These are phyloP conservation scores for Lentinula edodes DNA, from an alignment of 768 basidiomycete species.

Conservation along the genomic window DNA sequence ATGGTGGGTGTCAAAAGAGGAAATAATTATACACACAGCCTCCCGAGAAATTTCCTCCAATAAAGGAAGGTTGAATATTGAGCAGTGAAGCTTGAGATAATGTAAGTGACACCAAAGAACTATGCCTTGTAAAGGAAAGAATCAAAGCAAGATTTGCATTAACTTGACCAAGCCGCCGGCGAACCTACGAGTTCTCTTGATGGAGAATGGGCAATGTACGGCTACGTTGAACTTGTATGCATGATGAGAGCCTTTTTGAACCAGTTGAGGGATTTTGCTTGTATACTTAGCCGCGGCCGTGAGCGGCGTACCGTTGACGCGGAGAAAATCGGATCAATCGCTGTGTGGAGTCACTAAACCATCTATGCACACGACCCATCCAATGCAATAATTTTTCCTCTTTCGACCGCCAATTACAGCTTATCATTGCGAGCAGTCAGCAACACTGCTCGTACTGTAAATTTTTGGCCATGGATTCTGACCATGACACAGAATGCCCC, in stretches of 20 bases:
- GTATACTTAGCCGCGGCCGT: neutral
- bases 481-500: neutral
- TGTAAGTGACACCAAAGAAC: too few species aligned
- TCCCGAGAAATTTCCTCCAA: too few species aligned
- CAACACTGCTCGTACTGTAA: neutral
- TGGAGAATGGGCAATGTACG: too few species aligned
- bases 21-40: neutral
- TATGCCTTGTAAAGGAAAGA: too few species aligned
- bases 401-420: neutral
- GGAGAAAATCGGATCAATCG: neutral
- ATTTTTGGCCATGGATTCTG: neutral
- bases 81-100: too few species aligned
- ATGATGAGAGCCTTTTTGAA: too few species aligned
- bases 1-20: neutral
- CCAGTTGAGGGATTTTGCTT: too few species aligned
- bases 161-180: too few species aligned
- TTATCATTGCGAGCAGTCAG: neutral
- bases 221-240: too few species aligned
- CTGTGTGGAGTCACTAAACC: neutral
- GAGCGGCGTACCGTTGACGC: neutral
- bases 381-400: neutral
- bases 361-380: neutral
- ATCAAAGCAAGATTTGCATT: too few species aligned
- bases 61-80: too few species aligned
- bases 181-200: too few species aligned